Conservation (phyloP, 805 yeast species). For the Saccharomyces kudriavzevii region DNA sequence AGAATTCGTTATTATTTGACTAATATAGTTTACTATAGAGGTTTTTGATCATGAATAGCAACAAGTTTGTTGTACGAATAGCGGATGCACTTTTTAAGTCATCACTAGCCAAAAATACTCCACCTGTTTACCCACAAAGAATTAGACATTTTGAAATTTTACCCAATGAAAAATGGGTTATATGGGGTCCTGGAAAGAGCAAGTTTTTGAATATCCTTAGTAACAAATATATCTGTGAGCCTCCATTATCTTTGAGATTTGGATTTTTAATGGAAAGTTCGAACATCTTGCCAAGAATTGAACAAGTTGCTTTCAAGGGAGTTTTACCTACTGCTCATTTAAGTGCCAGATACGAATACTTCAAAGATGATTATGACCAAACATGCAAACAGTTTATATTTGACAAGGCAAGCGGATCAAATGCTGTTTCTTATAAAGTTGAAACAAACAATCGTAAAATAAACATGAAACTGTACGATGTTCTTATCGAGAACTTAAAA, state of each 20-base stretch:
- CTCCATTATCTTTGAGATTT: conserved; percentile 18
- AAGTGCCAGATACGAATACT: conserved; percentile 83
- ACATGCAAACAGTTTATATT: conserved; percentile 56
- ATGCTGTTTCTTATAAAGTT: conserved; percentile 35
- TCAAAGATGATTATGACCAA: conserved; percentile 76
- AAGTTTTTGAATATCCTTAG: conserved; percentile 22
- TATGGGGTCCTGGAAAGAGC: conserved; percentile 30
- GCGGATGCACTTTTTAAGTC: conserved; percentile 33
- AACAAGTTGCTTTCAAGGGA: conserved; percentile 40
- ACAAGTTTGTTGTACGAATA: conserved; percentile 12
- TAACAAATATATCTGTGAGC: conserved; percentile 22
- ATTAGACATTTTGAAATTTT: conserved; percentile 18
- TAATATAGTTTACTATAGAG: background rate
- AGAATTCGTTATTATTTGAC: background rate
- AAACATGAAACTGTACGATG: conserved; percentile 33
- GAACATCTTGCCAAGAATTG: conserved; percentile 12
- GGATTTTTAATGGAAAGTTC: conserved; percentile 1
- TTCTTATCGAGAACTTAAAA: conserved; percentile 43
- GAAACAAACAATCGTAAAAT: conserved; percentile 19
- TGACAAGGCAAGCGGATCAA: conserved; percentile 37
- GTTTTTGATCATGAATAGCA: background rate
- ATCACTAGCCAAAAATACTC: conserved; percentile 31
- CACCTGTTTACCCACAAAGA: conserved; percentile 17
- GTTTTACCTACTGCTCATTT: conserved; percentile 56
- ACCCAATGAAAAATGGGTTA: conserved; percentile 36